A percentile compares a stretch with the other conserved stretches of the same genome.
These are phyloP conservation scores for Leccinum arenicola DNA, from an alignment of 768 basidiomycete species.

Conservation along the genomic window DNA sequence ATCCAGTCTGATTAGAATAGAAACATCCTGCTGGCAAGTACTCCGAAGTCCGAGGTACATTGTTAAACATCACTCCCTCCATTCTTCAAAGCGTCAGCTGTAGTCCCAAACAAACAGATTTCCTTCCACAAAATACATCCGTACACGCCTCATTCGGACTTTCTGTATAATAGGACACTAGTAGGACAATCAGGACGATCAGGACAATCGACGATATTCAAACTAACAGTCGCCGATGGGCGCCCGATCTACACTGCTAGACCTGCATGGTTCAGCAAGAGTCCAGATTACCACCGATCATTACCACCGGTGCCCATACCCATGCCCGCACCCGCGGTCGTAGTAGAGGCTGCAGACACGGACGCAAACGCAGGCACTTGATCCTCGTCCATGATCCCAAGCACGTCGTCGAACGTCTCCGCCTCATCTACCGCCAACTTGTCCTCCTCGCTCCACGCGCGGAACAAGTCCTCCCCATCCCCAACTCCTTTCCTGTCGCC, in stretches of 20 bases:
- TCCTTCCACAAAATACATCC: not conserved
- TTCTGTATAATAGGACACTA: not conserved
- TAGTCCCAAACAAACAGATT: not conserved
- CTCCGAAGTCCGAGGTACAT: no score
- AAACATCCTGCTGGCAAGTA: no score
- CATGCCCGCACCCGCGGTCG: not conserved
- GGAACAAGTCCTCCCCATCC: conserved; percentile 24
- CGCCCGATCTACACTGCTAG: not conserved
- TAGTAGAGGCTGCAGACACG: not conserved
- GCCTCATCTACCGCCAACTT: conserved; percentile 30
- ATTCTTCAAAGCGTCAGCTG: not conserved
- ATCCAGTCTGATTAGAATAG: no score
- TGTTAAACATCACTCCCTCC: no score
- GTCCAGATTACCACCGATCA: conserved; percentile 1
- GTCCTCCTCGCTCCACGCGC: conserved; percentile 29
- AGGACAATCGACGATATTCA: not conserved
- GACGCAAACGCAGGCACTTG: conserved; percentile 17
- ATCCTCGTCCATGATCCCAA: conserved; percentile 34
- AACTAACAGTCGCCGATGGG: not conserved
- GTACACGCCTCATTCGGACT: not conserved
- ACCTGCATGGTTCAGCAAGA: not conserved
- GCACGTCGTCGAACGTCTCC: conserved; percentile 32
- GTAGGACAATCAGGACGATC: not conserved
- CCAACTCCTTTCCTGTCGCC: not conserved
- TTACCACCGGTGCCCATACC: not conserved